phyloP scores from a whole-genome alignment of 306 rosid species.

The Quillaja saponaria region DNA sequence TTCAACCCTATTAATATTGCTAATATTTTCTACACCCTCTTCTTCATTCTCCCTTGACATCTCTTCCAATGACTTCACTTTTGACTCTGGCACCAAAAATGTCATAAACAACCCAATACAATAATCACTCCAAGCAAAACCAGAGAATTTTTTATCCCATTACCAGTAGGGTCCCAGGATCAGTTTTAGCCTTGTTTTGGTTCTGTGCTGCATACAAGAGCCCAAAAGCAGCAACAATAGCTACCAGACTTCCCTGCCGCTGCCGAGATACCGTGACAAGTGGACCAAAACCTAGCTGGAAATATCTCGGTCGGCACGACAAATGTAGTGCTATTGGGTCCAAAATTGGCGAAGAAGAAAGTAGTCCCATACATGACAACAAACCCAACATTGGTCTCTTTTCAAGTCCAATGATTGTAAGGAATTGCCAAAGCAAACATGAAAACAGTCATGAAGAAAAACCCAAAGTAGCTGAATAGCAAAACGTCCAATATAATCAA shows the following conservation, averaged over 20 bases:
- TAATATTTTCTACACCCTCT: constrained; percentile 5
- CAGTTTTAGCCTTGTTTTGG: constrained; percentile 38
- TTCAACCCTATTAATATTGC: not conserved
- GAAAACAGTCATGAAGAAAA: constrained; percentile 46
- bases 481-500: constrained; percentile 43
- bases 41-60: constrained; percentile 33
- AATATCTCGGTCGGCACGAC: constrained; percentile 47
- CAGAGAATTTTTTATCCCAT: constrained; percentile 49
- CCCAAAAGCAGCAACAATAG: constrained; percentile 47
- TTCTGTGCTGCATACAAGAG: constrained; percentile 49
- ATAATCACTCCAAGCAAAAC: constrained; percentile 34
- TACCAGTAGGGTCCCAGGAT: constrained; percentile 45
- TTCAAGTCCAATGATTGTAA: constrained; percentile 38
- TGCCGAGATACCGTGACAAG: constrained; percentile 47
- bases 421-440: constrained; percentile 47
- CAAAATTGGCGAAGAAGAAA: constrained; percentile 58
- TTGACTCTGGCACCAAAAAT: constrained; percentile 44
- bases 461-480: constrained; percentile 45
- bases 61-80: constrained; percentile 43
- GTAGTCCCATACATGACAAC: constrained; percentile 42
- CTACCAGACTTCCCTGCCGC: constrained; percentile 45
- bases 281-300: constrained; percentile 41
- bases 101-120: constrained; percentile 35
- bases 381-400: constrained; percentile 32
- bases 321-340: constrained; percentile 50